Conservation (phyloP, 2,329 filamentous ascomycete species). For the Calonectria henricotiae region DNA sequence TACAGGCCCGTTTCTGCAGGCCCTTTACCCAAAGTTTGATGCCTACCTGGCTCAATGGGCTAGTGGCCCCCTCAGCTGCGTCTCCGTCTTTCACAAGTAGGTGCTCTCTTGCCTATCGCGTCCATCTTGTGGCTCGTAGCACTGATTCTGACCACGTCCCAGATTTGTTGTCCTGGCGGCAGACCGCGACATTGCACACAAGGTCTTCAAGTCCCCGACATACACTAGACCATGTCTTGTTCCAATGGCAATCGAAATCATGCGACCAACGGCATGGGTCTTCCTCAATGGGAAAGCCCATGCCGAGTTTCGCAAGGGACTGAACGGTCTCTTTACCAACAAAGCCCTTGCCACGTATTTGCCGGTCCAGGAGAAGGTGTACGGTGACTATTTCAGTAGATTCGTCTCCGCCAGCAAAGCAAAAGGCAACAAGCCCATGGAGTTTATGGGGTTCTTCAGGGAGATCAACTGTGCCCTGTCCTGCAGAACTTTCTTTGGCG, state of each 20-base stretch:
- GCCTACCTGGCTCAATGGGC: conserved; percentile 84
- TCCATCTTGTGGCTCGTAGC: not conserved
- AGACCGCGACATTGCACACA: conserved; percentile 84
- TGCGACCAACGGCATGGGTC: conserved; percentile 83
- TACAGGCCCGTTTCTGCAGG: conserved; percentile 84
- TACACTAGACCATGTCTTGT: conserved; percentile 86
- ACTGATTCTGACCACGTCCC: not conserved
- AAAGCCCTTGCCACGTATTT: conserved; percentile 81
- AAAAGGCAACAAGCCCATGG: conserved; percentile 71
- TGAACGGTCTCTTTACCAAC: conserved; percentile 83
- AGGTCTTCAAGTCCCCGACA: conserved; percentile 84
- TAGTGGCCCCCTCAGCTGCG: conserved; percentile 84
- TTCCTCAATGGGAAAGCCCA: conserved; percentile 85
- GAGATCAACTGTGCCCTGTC: conserved; percentile 86
- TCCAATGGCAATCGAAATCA: conserved; percentile 81
- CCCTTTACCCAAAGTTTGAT: conserved; percentile 81
- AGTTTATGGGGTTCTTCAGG: conserved; percentile 82
- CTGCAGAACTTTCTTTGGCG: conserved; percentile 84
- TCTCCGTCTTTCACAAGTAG: conserved; percentile 90
- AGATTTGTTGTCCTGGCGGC: conserved; percentile 87
- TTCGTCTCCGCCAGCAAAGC: conserved; percentile 75
- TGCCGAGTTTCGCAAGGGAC: conserved; percentile 83
- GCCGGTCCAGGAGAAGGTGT: conserved; percentile 81
- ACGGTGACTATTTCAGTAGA: conserved; percentile 78
- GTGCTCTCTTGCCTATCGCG: not conserved